Percentiles rank a stretch among this genome's conserved stretches.
phyloP scores from a whole-genome alignment of 2,329 filamentous ascomycete genomes.

The Ophiostoma novo-ulmi region DNA sequence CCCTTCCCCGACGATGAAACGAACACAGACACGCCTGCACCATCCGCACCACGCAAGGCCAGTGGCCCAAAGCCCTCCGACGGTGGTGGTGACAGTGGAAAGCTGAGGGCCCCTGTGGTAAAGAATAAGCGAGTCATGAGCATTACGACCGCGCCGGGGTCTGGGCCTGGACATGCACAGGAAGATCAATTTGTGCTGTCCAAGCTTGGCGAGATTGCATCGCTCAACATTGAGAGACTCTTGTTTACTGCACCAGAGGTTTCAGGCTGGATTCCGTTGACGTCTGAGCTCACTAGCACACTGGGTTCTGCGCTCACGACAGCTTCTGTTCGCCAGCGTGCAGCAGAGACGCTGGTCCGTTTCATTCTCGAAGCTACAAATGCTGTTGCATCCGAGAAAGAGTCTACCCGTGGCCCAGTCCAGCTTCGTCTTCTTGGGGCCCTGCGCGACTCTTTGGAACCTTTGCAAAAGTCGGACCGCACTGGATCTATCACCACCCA shows the following conservation, averaged over 20 bases:
- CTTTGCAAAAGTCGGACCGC: constrained; percentile 54
- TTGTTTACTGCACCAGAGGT: constrained; percentile 59
- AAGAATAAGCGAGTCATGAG: constrained; percentile 43
- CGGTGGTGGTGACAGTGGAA: constrained; percentile 19
- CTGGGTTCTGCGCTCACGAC: constrained; percentile 46
- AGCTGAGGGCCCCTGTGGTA: constrained; percentile 36
- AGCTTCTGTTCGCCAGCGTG: constrained; percentile 52
- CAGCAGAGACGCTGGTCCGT: constrained; percentile 59
- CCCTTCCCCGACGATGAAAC: constrained; percentile 3
- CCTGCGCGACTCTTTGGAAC: constrained; percentile 55
- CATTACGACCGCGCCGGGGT: constrained; percentile 41
- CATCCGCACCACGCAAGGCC: neutral
- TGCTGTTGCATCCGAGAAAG: constrained; percentile 49
- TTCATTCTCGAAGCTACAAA: constrained; percentile 55
- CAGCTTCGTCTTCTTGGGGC: constrained; percentile 68
- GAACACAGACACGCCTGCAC: neutral
- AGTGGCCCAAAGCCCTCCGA: neutral
- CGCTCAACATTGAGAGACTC: constrained; percentile 70
- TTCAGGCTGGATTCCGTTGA: constrained; percentile 72
- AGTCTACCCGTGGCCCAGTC: constrained; percentile 52
- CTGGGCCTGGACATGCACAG: constrained; percentile 36
- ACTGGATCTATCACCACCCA: constrained; percentile 44
- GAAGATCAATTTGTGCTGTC: constrained; percentile 64
- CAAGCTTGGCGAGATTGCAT: constrained; percentile 67
- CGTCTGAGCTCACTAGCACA: constrained; percentile 47